Evolutionary conservation across 768 basidiomycete genomes (phyloP).

Genomic region (Boletales sp.): DNA sequence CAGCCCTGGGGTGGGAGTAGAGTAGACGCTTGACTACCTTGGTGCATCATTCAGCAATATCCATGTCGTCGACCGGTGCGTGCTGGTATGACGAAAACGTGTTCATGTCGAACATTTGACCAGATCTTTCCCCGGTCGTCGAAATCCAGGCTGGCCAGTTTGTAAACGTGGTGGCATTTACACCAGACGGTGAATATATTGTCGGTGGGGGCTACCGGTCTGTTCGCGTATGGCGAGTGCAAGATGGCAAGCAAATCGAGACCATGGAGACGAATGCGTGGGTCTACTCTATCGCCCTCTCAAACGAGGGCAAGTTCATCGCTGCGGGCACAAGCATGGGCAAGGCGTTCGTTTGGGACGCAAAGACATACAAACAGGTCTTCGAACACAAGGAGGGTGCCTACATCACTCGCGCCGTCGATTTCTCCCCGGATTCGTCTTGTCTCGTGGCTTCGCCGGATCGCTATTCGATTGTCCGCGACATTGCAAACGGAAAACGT

Average conservation of each 20-base stretch:
- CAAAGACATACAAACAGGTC: not conserved
- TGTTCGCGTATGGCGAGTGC: conserved; percentile 1
- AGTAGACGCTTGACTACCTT: too few relatives aligned
- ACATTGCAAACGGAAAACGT: not conserved
- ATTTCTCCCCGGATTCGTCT: conserved; percentile 2
- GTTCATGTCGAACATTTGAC: not conserved
- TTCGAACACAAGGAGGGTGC: not conserved
- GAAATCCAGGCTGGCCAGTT: not conserved
- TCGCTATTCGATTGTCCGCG: not conserved
- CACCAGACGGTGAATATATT: not conserved
- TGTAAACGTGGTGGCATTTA: not conserved
- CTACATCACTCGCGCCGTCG: not conserved
- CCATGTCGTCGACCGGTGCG: not conserved
- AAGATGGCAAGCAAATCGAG: not conserved
- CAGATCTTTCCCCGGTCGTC: not conserved
- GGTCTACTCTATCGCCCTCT: too few relatives aligned
- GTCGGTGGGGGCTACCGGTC: not conserved
- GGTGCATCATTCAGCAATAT: too few relatives aligned
- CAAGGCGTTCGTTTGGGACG: not conserved
- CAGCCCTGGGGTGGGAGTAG: too few relatives aligned
- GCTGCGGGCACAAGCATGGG: not conserved
- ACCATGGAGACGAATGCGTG: not conserved
- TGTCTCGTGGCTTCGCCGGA: not conserved
- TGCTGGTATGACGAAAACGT: not conserved
- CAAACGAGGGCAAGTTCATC: not conserved